These are phyloP conservation scores for Thermothelomyces thermophilus DNA, from an alignment of 2,329 filamentous ascomycete species.

Conservation along the genomic window DNA sequence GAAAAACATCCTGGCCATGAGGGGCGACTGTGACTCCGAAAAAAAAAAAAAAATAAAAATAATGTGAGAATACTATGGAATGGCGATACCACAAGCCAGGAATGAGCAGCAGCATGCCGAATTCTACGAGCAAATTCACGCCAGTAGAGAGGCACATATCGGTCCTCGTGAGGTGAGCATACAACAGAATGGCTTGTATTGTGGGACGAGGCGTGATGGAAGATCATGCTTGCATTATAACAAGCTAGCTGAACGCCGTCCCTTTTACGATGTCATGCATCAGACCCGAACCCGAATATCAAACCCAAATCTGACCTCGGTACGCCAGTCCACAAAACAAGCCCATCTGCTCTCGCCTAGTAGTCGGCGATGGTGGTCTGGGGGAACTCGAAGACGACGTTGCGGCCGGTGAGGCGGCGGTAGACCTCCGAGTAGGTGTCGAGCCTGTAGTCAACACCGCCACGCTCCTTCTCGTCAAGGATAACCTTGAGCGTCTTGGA, in stretches of 20 bases:
- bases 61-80: not conserved
- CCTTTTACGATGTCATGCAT: slow-evolving; percentile 26
- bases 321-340: slow-evolving; percentile 23
- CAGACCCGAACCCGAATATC: slow-evolving; percentile 25
- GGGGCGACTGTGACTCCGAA: slow-evolving; percentile 6
- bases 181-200: slow-evolving; percentile 22
- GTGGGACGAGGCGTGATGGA: slow-evolving; percentile 16
- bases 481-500: slow-evolving; percentile 98
- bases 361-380: slow-evolving; percentile 72
- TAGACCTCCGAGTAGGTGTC: slow-evolving; percentile 99
- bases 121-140: not conserved
- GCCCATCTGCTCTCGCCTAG: slow-evolving; percentile 43
- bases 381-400: slow-evolving; percentile 98
- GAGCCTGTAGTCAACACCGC: slow-evolving; percentile 97
- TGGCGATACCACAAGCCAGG: not conserved
- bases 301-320: slow-evolving; percentile 23
- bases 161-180: too few relatives aligned
- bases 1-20: slow-evolving; percentile 8
- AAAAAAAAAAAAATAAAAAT: too few relatives aligned
- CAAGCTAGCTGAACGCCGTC: slow-evolving; percentile 31
- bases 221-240: slow-evolving; percentile 25
- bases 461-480: slow-evolving; percentile 99
- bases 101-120: not conserved
- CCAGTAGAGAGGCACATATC: not conserved
- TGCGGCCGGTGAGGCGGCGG: slow-evolving; percentile 93